A percentile compares a stretch with the other conserved stretches of the same genome.
Conservation (phyloP, 345 rosid species). For the Laguncularia racemosa region DNA sequence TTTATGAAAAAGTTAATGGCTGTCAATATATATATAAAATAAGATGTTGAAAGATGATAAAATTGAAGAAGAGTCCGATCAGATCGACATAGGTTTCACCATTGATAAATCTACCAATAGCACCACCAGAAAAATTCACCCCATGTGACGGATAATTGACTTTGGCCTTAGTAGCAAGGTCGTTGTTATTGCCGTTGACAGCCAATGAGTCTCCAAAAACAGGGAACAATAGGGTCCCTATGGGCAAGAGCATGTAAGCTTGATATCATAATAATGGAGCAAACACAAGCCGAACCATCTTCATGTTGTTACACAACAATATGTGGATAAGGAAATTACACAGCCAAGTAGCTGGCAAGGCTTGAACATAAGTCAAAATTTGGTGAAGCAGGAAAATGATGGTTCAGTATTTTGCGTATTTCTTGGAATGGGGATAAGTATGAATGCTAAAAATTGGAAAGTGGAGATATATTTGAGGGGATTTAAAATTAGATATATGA, state of each 20-base stretch:
- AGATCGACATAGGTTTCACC: constrained; percentile 10
- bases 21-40: too few relatives aligned
- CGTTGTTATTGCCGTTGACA: constrained; percentile 19
- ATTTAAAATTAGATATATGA: too few relatives aligned
- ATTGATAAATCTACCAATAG: constrained; percentile 19
- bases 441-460: too few relatives aligned
- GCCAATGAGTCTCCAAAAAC: constrained; percentile 24
- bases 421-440: too few relatives aligned
- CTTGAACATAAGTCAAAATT: too few relatives aligned
- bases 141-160: constrained; percentile 15
- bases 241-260: not conserved
- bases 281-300: not conserved
- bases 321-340: not conserved
- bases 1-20: too few relatives aligned
- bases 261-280: not conserved
- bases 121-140: constrained; percentile 8
- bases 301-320: not conserved
- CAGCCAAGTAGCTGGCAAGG: too few relatives aligned
- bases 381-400: too few relatives aligned
- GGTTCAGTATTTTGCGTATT: too few relatives aligned
- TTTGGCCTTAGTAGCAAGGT: not conserved
- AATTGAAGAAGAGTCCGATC: not conserved
- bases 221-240: constrained; percentile 15
- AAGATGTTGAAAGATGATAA: not conserved
- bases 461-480: too few relatives aligned